Conservation (phyloP, 805 yeast species). For the Saturnispora besseyi region DNA sequence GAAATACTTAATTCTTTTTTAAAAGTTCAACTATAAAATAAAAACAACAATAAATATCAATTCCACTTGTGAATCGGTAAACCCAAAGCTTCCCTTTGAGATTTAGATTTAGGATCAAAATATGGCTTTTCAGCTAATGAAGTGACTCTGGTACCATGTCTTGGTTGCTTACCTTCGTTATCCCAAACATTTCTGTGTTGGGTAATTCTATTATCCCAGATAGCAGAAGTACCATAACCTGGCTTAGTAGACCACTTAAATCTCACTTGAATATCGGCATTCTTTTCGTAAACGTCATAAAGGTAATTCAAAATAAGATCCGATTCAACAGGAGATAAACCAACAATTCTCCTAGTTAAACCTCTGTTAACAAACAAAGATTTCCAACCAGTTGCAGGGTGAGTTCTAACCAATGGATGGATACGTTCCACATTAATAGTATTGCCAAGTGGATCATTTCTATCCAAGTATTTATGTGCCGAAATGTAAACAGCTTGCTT, state of each 20-base stretch:
- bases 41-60: background rate
- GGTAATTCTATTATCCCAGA: slow-evolving; percentile 39
- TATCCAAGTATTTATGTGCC: slow-evolving; percentile 31
- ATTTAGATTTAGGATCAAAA: slow-evolving; percentile 39
- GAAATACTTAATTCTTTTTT: background rate
- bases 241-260: slow-evolving; percentile 33
- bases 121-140: slow-evolving; percentile 44
- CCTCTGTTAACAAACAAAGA: background rate
- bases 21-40: background rate
- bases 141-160: slow-evolving; percentile 46
- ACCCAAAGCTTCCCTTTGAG: slow-evolving; percentile 43
- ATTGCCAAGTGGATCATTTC: slow-evolving; percentile 36
- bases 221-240: slow-evolving; percentile 19
- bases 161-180: slow-evolving; percentile 30
- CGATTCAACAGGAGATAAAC: slow-evolving; percentile 42
- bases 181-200: slow-evolving; percentile 37
- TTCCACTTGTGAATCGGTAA: slow-evolving; percentile 10
- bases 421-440: slow-evolving; percentile 33
- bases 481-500: slow-evolving; percentile 25
- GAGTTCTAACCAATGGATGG: background rate
- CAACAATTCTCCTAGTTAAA: slow-evolving; percentile 27
- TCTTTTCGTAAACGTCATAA: slow-evolving; percentile 37
- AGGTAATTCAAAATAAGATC: slow-evolving; percentile 39
- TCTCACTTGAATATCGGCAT: slow-evolving; percentile 47
- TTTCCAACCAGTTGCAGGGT: background rate